Evolutionary conservation across 495 filamentous ascomycete genomes (phyloP), one percentile per base, ranked within the genome.

Genomic region (Hypoxylon lienhwacheense): DNA sequence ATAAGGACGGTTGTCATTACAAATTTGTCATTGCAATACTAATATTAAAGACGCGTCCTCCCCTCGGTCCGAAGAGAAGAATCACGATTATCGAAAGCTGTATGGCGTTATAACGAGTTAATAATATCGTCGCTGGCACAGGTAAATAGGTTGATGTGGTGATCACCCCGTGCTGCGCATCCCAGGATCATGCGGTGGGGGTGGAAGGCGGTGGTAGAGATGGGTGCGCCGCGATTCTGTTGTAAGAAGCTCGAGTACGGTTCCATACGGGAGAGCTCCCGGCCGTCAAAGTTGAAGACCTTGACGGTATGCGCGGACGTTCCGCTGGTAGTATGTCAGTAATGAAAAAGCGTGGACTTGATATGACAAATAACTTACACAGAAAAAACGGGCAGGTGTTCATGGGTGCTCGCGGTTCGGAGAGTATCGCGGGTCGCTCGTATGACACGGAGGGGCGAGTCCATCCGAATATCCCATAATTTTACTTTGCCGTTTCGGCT

Each of bases 361-460:
- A 35, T 12, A 17, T 15, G 7, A 19, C 35, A 37, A 33, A 5
- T 37, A 25, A 84, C 88, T 73, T 88, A 96, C 90, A 91, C 84
- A 63, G 90, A 90, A 76, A 97, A 95, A 5, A 99, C 91, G 21
- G 93, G 93, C 35, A 95, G 83, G 72, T 97, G 95, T 68, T 99
- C 93, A 71, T 99, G 93, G 17, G 93, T 90, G 66, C 88, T 91
- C 53, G 96, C 79, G 14, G 88, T 92, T 55, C 90, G 77, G 57
- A 96, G 76, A 10, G 86, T 87, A 55, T 89, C 85, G 37, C 77
- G 85, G n/a, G 87, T 91, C 1, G 88, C 84, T 47, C 78, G 72
- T 52, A 95, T 88, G 5, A 84, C 84, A 44, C 82, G 81, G 19
- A 96, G 75, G 4, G 87, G 83, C 54, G 79, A 69, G 46, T 91